Evolutionary conservation across 2,329 filamentous ascomycete species (phyloP).

Genomic region (Fusarium verrucosum): DNA sequence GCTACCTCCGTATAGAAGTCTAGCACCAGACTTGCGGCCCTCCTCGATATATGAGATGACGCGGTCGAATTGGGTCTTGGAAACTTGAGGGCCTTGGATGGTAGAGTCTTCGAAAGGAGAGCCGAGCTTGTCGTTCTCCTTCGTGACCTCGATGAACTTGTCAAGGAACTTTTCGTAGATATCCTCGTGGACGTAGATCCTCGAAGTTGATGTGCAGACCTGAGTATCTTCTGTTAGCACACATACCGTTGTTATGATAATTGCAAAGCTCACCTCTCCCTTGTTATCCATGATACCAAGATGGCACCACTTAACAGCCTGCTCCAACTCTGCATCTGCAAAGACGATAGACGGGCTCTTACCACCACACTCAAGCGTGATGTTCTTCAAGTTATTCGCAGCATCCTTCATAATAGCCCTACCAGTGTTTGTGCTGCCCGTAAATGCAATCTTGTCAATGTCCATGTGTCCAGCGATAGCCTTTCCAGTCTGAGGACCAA

Average conservation of each 20-base stretch:
- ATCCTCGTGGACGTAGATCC: conserved; percentile 67
- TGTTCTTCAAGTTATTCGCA: conserved; percentile 65
- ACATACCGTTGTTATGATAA: fast-evolving
- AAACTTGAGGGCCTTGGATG: conserved; percentile 73
- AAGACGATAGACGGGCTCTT: conserved; percentile 67
- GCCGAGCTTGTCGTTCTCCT: conserved; percentile 64
- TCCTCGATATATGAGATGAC: conserved; percentile 72
- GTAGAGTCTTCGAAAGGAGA: conserved; percentile 69
- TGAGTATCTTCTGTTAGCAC: conserved; percentile 45
- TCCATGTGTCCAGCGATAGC: conserved; percentile 70
- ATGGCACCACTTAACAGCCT: conserved; percentile 63
- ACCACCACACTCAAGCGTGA: conserved; percentile 67
- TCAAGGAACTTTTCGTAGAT: conserved; percentile 68
- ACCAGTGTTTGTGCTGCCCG: conserved; percentile 72
- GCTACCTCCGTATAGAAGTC: conserved; percentile 55
- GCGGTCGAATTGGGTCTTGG: conserved; percentile 69
- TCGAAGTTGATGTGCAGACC: conserved; percentile 65
- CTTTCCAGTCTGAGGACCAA: conserved; percentile 69
- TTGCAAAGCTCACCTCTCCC: conserved; percentile 57
- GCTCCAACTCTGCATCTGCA: conserved; percentile 66
- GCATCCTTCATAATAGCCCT: conserved; percentile 75
- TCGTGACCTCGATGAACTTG: conserved; percentile 59
- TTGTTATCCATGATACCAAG: conserved; percentile 61
- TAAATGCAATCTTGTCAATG: conserved; percentile 77
- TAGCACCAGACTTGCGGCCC: conserved; percentile 70